Evolutionary conservation across 108 stramenopile genomes (phyloP), one percentile per base, ranked within the genome.

Genomic region (Pseudonitzschia multiseries): DNA sequence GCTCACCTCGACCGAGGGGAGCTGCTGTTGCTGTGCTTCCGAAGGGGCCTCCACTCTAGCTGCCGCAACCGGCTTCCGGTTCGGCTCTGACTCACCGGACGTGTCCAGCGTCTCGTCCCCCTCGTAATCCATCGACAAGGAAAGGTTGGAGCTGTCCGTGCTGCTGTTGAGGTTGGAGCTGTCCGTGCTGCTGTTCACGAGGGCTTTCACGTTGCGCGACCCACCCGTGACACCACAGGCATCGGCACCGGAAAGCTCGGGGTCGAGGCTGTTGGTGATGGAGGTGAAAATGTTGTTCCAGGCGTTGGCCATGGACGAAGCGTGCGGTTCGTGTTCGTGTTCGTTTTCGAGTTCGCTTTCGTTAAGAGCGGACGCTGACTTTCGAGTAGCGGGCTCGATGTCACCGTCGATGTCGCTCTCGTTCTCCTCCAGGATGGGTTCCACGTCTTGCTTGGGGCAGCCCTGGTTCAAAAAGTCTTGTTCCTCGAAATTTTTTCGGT

Each of bases 201-300:
- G 14, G 8, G 57, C 22, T 14, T 48, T 48, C 46, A 10, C 13
- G 36, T 2, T 36, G 36, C 36, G 36, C 13, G n/a, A n/a, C n/a
- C n/a, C n/a, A n/a, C n/a, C n/a, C n/a, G 46, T 18, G 46, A 18
- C 46, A 18, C 17, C 46, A 10, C 46, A 48, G 13, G 17, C 46
- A 14, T 27, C 57, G 57, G 57, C 57, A 22, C n/a, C 57, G 22
- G n/a, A 5, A 14, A 27, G n/a, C 15, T 59, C 57, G 29, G 57
- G 57, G 57, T 59, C 57, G 20, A 59, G 57, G 4, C 22, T 59
- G 29, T 27, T 59, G 3, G 57, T 59, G 26, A 59, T 59, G 57
- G 21, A 27, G 13, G 57, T 26, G n/a, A 31, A 62, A 14, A 62
- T 62, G 29, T 62, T 62, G 33, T 62, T 62, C 61, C 29, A 62